These are phyloP conservation scores for Physcomitrium patens DNA, from an alignment of 225 moss, liverwort and hornwort genomes.

Conservation along the genomic window DNA sequence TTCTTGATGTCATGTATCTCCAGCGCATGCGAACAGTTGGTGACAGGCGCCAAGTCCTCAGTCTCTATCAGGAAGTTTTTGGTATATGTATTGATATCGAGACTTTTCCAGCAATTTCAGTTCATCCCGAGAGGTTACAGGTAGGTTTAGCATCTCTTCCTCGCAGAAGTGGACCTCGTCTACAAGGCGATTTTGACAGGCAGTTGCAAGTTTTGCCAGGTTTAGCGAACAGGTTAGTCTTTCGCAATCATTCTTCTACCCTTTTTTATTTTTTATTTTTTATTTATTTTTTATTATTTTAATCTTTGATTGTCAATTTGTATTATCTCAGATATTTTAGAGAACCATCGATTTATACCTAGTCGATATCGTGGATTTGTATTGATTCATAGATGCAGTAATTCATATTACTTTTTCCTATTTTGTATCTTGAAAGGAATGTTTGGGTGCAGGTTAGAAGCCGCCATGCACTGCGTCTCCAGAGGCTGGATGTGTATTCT, in stretches of 20 bases:
- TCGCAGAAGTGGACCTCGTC: slow-evolving; percentile 58
- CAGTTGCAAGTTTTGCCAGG: slow-evolving; percentile 82
- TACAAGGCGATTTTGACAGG: slow-evolving; percentile 62
- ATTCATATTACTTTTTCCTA: slow-evolving; percentile 9
- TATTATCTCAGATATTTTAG: neutral
- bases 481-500: slow-evolving; percentile 96
- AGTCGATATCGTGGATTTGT: slow-evolving; percentile 16
- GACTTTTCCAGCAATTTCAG: slow-evolving; percentile 65
- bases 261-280: neutral
- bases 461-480: slow-evolving; percentile 85
- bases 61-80: slow-evolving; percentile 75
- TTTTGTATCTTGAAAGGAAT: slow-evolving; percentile 33
- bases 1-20: slow-evolving; percentile 87
- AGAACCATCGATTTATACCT: neutral
- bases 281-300: neutral
- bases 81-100: slow-evolving; percentile 52
- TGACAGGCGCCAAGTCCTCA: slow-evolving; percentile 78
- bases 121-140: slow-evolving; percentile 61
- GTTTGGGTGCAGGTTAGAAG: slow-evolving; percentile 76
- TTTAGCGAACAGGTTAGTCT: slow-evolving; percentile 66
- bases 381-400: neutral
- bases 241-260: too few species aligned
- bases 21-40: slow-evolving; percentile 90
- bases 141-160: slow-evolving; percentile 72
- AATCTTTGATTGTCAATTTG: slow-evolving; percentile 13